phyloP scores from a whole-genome alignment of 2,329 filamentous ascomycete genomes.

The Microdochium trichocladiopsis region DNA sequence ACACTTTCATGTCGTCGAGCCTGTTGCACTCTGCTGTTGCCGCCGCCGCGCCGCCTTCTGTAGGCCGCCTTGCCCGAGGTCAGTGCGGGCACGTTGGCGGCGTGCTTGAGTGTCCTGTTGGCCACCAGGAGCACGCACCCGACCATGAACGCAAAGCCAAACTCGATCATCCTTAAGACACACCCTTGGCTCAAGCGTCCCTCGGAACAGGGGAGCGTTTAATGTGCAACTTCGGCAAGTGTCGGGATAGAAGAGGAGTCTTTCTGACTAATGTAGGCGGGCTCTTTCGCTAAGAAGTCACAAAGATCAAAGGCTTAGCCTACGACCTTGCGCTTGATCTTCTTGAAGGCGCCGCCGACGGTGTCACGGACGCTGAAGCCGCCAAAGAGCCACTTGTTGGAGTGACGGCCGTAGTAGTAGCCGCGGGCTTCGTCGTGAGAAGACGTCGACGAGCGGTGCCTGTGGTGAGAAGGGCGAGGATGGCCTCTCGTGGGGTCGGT shows the following conservation, averaged over 20 bases:
- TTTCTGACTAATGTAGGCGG: too few relatives aligned
- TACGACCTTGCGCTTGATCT: background rate
- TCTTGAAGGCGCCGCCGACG: background rate
- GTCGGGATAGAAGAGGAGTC: too few relatives aligned
- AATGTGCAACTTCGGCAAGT: too few relatives aligned
- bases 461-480: background rate
- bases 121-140: background rate
- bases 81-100: background rate
- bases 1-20: too few relatives aligned
- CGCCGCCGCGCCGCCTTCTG: background rate
- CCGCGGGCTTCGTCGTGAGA: background rate
- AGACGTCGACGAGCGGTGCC: background rate
- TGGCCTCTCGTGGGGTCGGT: background rate
- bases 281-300: too few relatives aligned
- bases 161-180: background rate
- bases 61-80: background rate
- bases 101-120: background rate
- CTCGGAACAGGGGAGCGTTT: too few relatives aligned
- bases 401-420: background rate
- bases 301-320: background rate
- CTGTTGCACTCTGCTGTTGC: background rate
- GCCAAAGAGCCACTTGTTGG: conserved; percentile 1
- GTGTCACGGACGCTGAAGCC: background rate
- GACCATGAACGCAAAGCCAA: background rate
- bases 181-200: too few relatives aligned